Evolutionary conservation across 768 basidiomycete species (phyloP), one percentile per base, ranked within the genome.

Genomic region (Lactifluus piperatus): DNA sequence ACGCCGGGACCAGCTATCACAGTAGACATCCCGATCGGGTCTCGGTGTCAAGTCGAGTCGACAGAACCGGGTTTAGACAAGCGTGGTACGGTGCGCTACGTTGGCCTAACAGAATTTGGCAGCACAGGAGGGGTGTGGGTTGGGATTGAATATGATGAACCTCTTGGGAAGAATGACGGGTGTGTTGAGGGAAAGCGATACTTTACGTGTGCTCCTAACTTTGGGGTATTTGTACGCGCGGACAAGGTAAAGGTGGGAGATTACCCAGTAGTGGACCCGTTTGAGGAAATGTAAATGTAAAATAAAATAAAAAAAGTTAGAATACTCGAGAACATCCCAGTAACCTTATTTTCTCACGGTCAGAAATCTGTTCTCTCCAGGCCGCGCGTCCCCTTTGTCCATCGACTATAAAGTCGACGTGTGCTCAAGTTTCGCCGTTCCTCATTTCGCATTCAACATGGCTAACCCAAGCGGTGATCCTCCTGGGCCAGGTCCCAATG

Each of bases 111-210:
- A 0, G 77, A 79, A 56, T 97, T 97, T 68, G 82, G 81, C 10
- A 81, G 78, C 58, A 80, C 76, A 14, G 68, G 71, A 4, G 82
- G 86, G 0, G 71, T 82, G 0, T 98, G 94, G 94, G 80, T 97
- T 1, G 95, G 95, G 0, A 77, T 98, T 20, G 91, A 95, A 70
- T 91, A 94, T 68, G 95, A 98, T 68, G 95, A 98, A 66, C 94
- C 95, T 3, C 78, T 91, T 24, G 95, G 95, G 11, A 97, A 94
- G 75, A 94, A 94, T 62, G 89, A 97, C 70, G 95, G 95, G 63
- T 95, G 94, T 0, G 87, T 95, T 3, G 80, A 92, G 67, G 92
- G 90, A 1, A 82, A 84, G 62, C 75, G 77, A n/a, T 97, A 97
- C 68, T 98, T 97, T 68, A 76, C 80, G 9, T 93, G 92, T 69